These are phyloP conservation scores for Diversispora epigaea DNA, from an alignment of 192 early-diverging fungal species.

Conservation along the genomic window DNA sequence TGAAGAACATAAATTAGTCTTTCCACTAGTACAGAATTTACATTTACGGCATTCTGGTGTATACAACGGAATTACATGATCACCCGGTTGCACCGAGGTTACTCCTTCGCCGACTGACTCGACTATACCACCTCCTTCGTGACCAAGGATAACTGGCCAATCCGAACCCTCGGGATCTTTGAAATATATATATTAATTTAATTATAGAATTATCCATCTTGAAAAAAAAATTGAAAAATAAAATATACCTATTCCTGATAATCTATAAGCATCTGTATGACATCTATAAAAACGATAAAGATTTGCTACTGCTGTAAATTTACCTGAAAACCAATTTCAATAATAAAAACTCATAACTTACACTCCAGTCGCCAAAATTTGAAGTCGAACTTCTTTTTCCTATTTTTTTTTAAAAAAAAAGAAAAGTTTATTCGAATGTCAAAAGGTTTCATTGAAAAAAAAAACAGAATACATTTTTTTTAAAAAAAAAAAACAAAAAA, in stretches of 20 bases:
- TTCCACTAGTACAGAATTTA: conserved; percentile 97
- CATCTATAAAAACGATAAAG: conserved; percentile 48
- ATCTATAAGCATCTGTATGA: conserved; percentile 96
- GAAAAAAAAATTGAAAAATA: neutral
- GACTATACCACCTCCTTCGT: conserved; percentile 94
- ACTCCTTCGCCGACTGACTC: conserved; percentile 96
- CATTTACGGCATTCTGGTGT: conserved; percentile 87
- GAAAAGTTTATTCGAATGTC: too few species aligned
- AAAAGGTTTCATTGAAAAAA: neutral
- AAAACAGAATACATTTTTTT: neutral
- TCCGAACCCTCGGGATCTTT: conserved; percentile 74
- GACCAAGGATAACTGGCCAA: conserved; percentile 92
- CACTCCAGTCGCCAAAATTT: conserved; percentile 88
- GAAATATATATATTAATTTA: neutral
- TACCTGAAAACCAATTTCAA: neutral
- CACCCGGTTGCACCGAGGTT: conserved; percentile 84
- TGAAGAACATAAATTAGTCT: conserved; percentile 94
- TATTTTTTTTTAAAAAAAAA: neutral
- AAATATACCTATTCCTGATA: conserved; percentile 68
- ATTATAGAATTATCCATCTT: neutral
- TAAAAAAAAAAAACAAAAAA: neutral
- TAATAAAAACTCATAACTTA: conserved; percentile 38
- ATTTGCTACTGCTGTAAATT: conserved; percentile 17
- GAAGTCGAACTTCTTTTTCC: conserved; percentile 87
- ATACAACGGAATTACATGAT: conserved; percentile 95